Percentiles rank a stretch among this genome's conserved stretches.
Conservation (phyloP, 306 rosid genomes). For the Medicago arabica region DNA sequence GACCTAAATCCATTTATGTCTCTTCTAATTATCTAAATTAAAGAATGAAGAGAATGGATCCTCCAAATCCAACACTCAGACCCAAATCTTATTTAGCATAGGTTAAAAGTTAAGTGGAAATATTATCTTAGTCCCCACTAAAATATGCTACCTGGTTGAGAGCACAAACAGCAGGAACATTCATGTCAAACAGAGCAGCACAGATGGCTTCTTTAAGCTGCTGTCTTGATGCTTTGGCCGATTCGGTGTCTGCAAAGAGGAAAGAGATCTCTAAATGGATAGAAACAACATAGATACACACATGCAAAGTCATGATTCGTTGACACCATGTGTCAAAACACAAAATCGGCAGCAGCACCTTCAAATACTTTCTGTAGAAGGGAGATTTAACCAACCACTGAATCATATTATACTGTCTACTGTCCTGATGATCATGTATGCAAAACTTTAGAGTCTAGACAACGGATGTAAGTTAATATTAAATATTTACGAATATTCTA, state of each 20-base stretch:
- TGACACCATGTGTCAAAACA: background rate
- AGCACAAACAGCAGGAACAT: conserved; percentile 91
- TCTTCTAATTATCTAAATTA: conserved; percentile 28
- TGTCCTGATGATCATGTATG: background rate
- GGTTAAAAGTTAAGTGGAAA: background rate
- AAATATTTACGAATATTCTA: background rate
- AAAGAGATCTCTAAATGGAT: background rate
- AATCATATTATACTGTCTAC: background rate
- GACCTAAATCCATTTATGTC: conserved; percentile 12
- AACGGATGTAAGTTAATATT: background rate
- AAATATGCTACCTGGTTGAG: conserved; percentile 74
- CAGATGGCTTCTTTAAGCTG: conserved; percentile 86
- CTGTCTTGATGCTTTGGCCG: conserved; percentile 79
- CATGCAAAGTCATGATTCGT: background rate
- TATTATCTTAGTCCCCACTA: background rate
- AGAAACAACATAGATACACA: conserved; percentile 5
- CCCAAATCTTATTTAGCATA: conserved; percentile 16
- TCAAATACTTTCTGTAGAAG: background rate
- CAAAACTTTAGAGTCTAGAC: background rate
- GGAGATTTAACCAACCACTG: background rate
- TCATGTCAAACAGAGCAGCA: conserved; percentile 75
- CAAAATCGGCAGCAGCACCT: background rate
- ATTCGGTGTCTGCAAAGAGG: conserved; percentile 69
- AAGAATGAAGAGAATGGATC: conserved; percentile 21
- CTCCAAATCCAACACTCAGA: conserved; percentile 25